A percentile compares a stretch with the other conserved stretches of the same genome.
These are phyloP conservation scores for Candida lessepsii DNA, from an alignment of 805 yeast species.

Conservation along the genomic window DNA sequence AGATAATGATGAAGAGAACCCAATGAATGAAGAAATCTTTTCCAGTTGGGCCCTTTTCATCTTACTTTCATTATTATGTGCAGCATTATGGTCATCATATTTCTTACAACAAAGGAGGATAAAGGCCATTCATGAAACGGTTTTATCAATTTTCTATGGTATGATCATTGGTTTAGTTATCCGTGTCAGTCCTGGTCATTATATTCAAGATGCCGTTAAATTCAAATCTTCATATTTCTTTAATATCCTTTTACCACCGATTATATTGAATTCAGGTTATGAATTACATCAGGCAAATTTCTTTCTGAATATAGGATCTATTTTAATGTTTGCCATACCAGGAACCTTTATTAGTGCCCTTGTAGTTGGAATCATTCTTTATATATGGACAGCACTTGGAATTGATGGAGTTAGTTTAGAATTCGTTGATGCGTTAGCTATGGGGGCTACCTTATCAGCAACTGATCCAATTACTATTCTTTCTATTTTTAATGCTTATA, in stretches of 20 bases:
- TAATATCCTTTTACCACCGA: slow-evolving; percentile 92
- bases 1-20: slow-evolving; percentile 59
- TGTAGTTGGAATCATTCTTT: slow-evolving; percentile 85
- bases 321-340: slow-evolving; percentile 90
- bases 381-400: slow-evolving; percentile 88
- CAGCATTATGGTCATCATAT: slow-evolving; percentile 94
- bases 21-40: slow-evolving; percentile 91
- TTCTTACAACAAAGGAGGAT: slow-evolving; percentile 87
- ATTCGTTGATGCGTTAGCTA: slow-evolving; percentile 95
- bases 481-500: slow-evolving; percentile 94
- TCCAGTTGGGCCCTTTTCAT: slow-evolving; percentile 97
- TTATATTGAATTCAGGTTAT: slow-evolving; percentile 92
- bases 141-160: slow-evolving; percentile 91
- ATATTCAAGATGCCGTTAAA: slow-evolving; percentile 94
- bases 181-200: slow-evolving; percentile 91
- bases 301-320: slow-evolving; percentile 87
- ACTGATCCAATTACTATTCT: slow-evolving; percentile 98
- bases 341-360: slow-evolving; percentile 93
- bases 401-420: slow-evolving; percentile 84
- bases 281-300: slow-evolving; percentile 95
- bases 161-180: slow-evolving; percentile 93
- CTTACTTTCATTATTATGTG: slow-evolving; percentile 70
- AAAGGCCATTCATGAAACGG: slow-evolving; percentile 97
- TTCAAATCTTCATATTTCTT: slow-evolving; percentile 93
- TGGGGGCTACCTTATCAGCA: slow-evolving; percentile 96